phyloP scores from a whole-genome alignment of 352 stramenopile genomes.

The Globisporangium canariense region DNA sequence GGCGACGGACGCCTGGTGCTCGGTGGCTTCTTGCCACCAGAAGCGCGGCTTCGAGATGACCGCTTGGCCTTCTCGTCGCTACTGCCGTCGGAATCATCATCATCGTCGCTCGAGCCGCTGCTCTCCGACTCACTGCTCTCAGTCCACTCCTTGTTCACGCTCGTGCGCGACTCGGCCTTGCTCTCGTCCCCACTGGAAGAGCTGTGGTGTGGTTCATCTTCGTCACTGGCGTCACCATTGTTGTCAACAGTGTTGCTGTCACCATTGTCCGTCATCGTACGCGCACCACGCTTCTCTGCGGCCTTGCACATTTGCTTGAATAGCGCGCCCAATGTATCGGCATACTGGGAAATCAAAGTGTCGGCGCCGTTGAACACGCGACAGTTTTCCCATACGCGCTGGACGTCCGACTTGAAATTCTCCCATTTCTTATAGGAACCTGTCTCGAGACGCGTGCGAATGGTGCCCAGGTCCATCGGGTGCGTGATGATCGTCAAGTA shows the following conservation, averaged over 20 bases:
- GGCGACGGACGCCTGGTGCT: conserved; percentile 12
- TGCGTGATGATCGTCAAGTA: conserved; percentile 81
- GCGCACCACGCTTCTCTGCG: conserved; percentile 55
- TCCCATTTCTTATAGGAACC: conserved; percentile 77
- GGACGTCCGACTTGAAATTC: conserved; percentile 75
- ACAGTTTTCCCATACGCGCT: conserved; percentile 85
- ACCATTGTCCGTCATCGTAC: conserved; percentile 33
- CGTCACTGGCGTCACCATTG: conserved; percentile 6
- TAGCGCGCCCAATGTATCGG: conserved; percentile 59
- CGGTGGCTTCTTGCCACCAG: conserved; percentile 19
- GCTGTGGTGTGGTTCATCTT: conserved; percentile 21
- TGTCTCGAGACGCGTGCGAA: conserved; percentile 50
- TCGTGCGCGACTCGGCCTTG: conserved; percentile 37
- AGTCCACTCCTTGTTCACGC: conserved; percentile 59
- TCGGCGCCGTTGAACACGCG: conserved; percentile 74
- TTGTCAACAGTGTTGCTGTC: conserved; percentile 15
- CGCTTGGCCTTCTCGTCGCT: conserved; percentile 31
- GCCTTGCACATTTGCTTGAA: conserved; percentile 55
- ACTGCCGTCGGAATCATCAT: conserved; percentile 33
- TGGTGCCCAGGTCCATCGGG: conserved; percentile 86
- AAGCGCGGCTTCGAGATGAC: conserved; percentile 17
- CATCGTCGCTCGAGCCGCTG: conserved; percentile 56
- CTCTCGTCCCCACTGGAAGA: conserved; percentile 37
- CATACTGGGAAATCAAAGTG: conserved; percentile 77
- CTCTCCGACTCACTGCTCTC: conserved; percentile 63